A percentile compares a stretch with the other conserved stretches of the same genome.
These are phyloP conservation scores for Septoria petroselini DNA, from an alignment of 2,329 filamentous ascomycete species.

Conservation along the genomic window DNA sequence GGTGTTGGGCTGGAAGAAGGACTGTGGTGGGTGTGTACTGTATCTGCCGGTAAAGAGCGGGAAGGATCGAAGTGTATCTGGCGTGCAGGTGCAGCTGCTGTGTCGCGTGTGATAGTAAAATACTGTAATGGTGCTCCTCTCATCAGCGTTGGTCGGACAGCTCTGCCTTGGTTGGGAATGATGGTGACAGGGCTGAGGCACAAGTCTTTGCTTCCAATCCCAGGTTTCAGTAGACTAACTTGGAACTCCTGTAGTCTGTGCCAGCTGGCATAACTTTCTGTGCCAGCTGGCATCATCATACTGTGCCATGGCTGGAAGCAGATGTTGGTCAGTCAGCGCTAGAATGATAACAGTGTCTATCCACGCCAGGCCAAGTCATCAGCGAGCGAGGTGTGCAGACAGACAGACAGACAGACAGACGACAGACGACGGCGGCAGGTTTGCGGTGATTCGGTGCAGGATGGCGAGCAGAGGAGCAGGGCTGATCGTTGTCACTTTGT, in stretches of 20 bases:
- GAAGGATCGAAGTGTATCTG: constrained; percentile 1
- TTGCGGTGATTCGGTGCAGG: too few relatives aligned
- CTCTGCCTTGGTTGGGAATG: too few relatives aligned
- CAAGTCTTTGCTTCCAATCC: neutral
- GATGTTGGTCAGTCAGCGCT: neutral
- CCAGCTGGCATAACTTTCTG: neutral
- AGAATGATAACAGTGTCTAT: too few relatives aligned
- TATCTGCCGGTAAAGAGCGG: neutral
- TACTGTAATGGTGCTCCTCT: too few relatives aligned
- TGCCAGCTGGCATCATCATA: neutral
- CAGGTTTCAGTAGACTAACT: too few relatives aligned
- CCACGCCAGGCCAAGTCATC: too few relatives aligned
- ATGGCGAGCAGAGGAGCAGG: too few relatives aligned
- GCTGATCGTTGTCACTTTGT: constrained; percentile 2
- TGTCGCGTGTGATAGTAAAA: neutral
- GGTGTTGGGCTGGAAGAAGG: neutral
- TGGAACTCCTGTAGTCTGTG: too few relatives aligned
- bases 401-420: too few relatives aligned
- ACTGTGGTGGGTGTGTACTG: neutral
- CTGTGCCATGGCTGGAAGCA: too few relatives aligned
- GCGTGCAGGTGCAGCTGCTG: constrained; percentile 3
- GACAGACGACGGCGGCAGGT: too few relatives aligned
- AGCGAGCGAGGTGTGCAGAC: neutral
- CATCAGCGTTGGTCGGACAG: too few relatives aligned
- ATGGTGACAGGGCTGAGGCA: neutral